Percentiles rank a stretch among this genome's conserved stretches.
phyloP scores from a whole-genome alignment of 768 basidiomycete species.

The Solioccasus polychromus region DNA sequence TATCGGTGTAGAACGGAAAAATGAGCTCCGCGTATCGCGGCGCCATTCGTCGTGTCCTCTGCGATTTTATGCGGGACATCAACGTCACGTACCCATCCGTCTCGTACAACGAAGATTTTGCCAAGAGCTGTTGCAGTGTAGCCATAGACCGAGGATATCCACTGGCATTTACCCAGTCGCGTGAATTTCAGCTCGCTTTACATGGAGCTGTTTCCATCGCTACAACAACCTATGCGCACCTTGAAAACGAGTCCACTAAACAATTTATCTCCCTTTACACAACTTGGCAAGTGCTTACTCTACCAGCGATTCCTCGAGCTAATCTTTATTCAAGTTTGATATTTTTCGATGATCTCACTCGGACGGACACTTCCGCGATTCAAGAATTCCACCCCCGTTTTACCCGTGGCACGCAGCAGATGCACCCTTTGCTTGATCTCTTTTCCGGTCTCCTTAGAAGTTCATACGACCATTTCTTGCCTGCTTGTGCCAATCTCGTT shows the following conservation, averaged over 20 bases:
- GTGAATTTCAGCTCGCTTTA: constrained; percentile 4
- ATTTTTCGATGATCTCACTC: constrained; percentile 7
- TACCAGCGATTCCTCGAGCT: not conserved
- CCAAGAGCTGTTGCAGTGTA: not conserved
- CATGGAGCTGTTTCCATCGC: constrained; percentile 1
- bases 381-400: constrained; percentile 6
- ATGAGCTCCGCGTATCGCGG: not conserved
- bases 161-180: not conserved
- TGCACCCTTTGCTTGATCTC: constrained; percentile 3
- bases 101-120: constrained; percentile 3
- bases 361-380: not conserved
- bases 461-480: constrained; percentile 4
- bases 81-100: constrained; percentile 1
- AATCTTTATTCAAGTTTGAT: not conserved
- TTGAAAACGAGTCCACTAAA: not conserved
- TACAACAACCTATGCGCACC: constrained; percentile 3
- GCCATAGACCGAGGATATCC: constrained; percentile 2
- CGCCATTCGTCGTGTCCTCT: constrained; percentile 3
- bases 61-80: constrained; percentile 1
- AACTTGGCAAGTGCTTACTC: not conserved
- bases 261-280: constrained; percentile 6
- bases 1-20: not conserved
- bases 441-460: not conserved
- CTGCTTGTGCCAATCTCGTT: constrained; percentile 2
- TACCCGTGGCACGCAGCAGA: not conserved